phyloP scores from a whole-genome alignment of 2,329 filamentous ascomycete species.

The Aureobasidium sp. region DNA sequence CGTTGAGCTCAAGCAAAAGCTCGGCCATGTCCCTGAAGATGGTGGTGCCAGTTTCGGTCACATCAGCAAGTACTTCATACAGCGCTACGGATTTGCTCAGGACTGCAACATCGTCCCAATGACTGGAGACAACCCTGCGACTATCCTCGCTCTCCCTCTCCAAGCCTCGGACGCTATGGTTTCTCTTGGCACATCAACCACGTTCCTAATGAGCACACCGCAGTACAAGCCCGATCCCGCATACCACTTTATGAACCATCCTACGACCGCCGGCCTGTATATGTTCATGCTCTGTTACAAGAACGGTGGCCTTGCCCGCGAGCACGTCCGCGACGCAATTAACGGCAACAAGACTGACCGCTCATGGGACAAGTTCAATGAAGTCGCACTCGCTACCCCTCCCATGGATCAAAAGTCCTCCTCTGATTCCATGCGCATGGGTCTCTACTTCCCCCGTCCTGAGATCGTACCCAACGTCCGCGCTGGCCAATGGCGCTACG shows the following conservation, averaged over 20 bases:
- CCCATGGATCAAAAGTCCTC: slow-evolving; percentile 57
- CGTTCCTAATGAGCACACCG: slow-evolving; percentile 96
- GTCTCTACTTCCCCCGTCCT: slow-evolving; percentile 89
- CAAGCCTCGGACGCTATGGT: slow-evolving; percentile 88
- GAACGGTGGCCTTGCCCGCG: slow-evolving; percentile 88
- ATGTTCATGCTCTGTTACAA: slow-evolving; percentile 99
- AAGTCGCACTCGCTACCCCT: slow-evolving; percentile 58
- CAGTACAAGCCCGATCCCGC: slow-evolving; percentile 80
- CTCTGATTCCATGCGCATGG: slow-evolving; percentile 65
- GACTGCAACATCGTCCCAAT: slow-evolving; percentile 77
- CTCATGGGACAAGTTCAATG: slow-evolving; percentile 76
- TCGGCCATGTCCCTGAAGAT: slow-evolving; percentile 73
- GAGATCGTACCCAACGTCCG: slow-evolving; percentile 92
- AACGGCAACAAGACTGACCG: slow-evolving; percentile 45
- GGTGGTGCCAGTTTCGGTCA: slow-evolving; percentile 71
- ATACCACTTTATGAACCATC: slow-evolving; percentile 98
- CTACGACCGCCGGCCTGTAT: slow-evolving; percentile 80
- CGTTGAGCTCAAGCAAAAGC: slow-evolving; percentile 63
- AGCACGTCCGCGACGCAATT: slow-evolving; percentile 77
- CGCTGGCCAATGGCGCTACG: slow-evolving; percentile 81
- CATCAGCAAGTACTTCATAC: slow-evolving; percentile 71
- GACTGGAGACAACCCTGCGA: slow-evolving; percentile 93
- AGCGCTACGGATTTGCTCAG: slow-evolving; percentile 67
- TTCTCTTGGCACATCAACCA: slow-evolving; percentile 88
- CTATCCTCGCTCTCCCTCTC: slow-evolving; percentile 84